Percentiles rank a stretch among this genome's conserved stretches.
Evolutionary conservation across 768 basidiomycete species (phyloP).

Genomic region (Ephemerocybe angulata): DNA sequence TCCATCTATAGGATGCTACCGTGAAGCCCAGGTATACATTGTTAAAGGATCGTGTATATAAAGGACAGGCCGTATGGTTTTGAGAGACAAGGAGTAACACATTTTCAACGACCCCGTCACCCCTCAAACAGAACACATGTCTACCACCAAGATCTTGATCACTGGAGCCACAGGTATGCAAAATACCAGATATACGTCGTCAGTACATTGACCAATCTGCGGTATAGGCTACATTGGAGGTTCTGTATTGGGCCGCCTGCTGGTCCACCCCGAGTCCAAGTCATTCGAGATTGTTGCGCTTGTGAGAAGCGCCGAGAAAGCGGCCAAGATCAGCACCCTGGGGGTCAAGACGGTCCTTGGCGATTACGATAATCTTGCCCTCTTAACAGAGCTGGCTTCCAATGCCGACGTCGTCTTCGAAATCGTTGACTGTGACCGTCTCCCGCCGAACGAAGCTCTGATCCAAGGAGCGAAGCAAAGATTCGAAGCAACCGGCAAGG

Average conservation of each 20-base stretch:
- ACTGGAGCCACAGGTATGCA: constrained; percentile 38
- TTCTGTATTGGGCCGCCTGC: constrained; percentile 35
- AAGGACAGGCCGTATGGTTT: too few species aligned
- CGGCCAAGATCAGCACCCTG: constrained; percentile 34
- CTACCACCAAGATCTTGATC: constrained; percentile 29
- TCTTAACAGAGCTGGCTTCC: constrained; percentile 39
- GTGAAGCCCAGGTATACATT: too few species aligned
- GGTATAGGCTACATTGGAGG: constrained; percentile 47
- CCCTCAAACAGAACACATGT: too few species aligned
- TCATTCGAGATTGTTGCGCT: constrained; percentile 40
- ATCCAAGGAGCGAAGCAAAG: constrained; percentile 48
- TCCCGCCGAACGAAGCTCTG: constrained; percentile 41
- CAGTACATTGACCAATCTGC: neutral
- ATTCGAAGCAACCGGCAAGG: constrained; percentile 35
- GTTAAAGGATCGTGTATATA: too few species aligned
- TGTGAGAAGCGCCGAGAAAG: constrained; percentile 42
- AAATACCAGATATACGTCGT: neutral
- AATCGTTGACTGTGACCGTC: constrained; percentile 39
- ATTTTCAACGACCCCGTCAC: too few species aligned
- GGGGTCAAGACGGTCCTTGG: constrained; percentile 38
- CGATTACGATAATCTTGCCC: constrained; percentile 36
- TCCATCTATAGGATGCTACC: too few species aligned
- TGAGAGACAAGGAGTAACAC: too few species aligned
- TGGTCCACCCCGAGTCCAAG: constrained; percentile 30
- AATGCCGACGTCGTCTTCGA: constrained; percentile 36